Evolutionary conservation across 352 stramenopile species (phyloP), one percentile per base, ranked within the genome.

Genomic region (Globisporangium ultimum): DNA sequence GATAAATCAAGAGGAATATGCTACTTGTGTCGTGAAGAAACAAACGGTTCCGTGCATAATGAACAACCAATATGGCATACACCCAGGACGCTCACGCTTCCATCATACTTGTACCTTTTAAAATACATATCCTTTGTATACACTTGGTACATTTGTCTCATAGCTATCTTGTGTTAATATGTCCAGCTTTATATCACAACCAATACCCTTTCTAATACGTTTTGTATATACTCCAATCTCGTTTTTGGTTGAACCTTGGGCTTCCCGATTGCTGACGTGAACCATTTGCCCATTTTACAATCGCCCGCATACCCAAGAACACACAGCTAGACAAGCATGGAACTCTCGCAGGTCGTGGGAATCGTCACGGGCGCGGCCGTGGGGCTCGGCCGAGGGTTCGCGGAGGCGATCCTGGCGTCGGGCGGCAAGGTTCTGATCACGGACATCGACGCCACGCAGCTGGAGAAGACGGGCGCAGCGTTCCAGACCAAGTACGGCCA

Each of bases 341-440:
- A 92, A 61, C 67, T 86, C 51, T 68, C 68, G 49, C 60, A 91
- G 15, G 67, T 70, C 47, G 71, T 87, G 48, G 82, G 69, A 12
- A 88, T 93, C 57, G 70, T 93, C 53, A 93, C 84, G 28, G 84
- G 84, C 59, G 82, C 71, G 20, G 82, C 74, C 15, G 70, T 63
- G 1, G 84, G 84, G 62, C 87, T 92, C 58, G 84, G 84, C 40
- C 69, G 67, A 28, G 84, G 69, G 13, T 94, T 91, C 61, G 67
- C 80, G 1, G 75, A 84, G 58, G 61, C 70, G 22, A 78, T 94
- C 43, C 65, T 92, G 45, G 36, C 62, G 1, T 60, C 46, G n/a
- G 68, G 74, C 36, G 82, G 82, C 48, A 80, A 82, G 36, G 82
- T 82, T 12, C 69, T 94, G 63, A 84, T 92, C 71, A 92, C 84